phyloP scores from a whole-genome alignment of 345 rosid species.

The Corchorus capsularis region DNA sequence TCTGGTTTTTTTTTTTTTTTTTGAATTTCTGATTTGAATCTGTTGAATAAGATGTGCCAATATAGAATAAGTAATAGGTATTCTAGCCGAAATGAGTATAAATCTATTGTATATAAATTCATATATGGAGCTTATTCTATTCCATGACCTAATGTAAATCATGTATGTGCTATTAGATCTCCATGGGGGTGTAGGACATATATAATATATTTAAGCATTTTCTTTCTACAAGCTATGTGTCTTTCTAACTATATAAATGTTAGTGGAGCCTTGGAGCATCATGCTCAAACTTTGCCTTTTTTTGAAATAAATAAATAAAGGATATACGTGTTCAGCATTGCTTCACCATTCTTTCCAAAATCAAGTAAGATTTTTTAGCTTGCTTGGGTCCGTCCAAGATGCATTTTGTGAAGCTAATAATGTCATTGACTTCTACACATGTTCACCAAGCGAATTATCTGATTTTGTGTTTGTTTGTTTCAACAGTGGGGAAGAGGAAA shows the following conservation, averaged over 20 bases:
- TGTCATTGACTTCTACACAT: not conserved
- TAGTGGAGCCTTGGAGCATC: not conserved
- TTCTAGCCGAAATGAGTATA: not conserved
- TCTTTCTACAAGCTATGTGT: not conserved
- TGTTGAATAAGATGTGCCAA: not conserved
- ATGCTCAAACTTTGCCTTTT: not conserved
- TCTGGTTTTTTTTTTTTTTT: not conserved
- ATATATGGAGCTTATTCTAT: conserved; percentile 3
- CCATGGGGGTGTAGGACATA: not conserved
- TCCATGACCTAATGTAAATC: not conserved
- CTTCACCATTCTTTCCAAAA: not conserved
- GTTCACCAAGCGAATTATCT: not conserved
- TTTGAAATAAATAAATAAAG: not conserved
- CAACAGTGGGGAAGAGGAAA: conserved; percentile 87
- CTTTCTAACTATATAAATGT: not conserved
- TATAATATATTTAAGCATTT: not conserved
- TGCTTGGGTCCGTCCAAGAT: not conserved
- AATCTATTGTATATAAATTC: not conserved
- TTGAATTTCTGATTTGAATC: not conserved
- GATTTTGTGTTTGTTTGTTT: conserved; percentile 2
- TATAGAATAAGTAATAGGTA: too few species aligned
- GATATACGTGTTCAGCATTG: not conserved
- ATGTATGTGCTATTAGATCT: not conserved
- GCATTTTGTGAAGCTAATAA: not conserved
- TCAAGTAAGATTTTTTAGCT: not conserved